Percentiles rank a stretch among this genome's conserved stretches.
These are phyloP conservation scores for Cladosporium austrohemisphaericum DNA, from an alignment of 2,329 filamentous ascomycete genomes.

Conservation along the genomic window DNA sequence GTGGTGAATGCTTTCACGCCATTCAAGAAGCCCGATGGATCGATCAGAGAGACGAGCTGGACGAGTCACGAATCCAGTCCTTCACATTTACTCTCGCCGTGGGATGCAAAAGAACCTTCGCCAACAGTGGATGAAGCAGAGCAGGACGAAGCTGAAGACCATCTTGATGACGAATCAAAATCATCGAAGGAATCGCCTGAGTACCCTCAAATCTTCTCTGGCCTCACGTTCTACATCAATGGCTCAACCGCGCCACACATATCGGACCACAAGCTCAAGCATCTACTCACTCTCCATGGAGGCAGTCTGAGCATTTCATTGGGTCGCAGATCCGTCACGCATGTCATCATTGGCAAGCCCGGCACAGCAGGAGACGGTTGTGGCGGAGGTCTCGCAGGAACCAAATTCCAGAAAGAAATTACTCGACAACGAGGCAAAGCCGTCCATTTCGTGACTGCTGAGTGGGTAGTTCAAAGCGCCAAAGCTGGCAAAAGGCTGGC, in stretches of 20 bases:
- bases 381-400: constrained; percentile 71
- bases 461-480: constrained; percentile 85
- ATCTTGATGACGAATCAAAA: not conserved
- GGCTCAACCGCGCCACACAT: constrained; percentile 77
- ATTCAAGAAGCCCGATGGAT: constrained; percentile 28
- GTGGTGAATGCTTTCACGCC: constrained; percentile 32
- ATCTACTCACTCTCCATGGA: constrained; percentile 69
- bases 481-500: constrained; percentile 69
- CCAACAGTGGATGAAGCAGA: not conserved
- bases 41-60: constrained; percentile 32
- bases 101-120: constrained; percentile 16
- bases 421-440: constrained; percentile 61
- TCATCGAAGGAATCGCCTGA: constrained; percentile 2
- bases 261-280: constrained; percentile 83
- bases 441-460: constrained; percentile 74
- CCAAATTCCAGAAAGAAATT: constrained; percentile 81
- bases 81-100: constrained; percentile 28
- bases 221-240: constrained; percentile 78
- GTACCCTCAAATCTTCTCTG: constrained; percentile 47
- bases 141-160: not conserved
- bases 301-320: constrained; percentile 67
- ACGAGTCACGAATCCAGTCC: constrained; percentile 30
- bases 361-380: constrained; percentile 47
- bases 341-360: constrained; percentile 73
- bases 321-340: constrained; percentile 71